Evolutionary conservation across 1,139 yeast genomes (phyloP).

Genomic region (Arxiozyma bovina): DNA sequence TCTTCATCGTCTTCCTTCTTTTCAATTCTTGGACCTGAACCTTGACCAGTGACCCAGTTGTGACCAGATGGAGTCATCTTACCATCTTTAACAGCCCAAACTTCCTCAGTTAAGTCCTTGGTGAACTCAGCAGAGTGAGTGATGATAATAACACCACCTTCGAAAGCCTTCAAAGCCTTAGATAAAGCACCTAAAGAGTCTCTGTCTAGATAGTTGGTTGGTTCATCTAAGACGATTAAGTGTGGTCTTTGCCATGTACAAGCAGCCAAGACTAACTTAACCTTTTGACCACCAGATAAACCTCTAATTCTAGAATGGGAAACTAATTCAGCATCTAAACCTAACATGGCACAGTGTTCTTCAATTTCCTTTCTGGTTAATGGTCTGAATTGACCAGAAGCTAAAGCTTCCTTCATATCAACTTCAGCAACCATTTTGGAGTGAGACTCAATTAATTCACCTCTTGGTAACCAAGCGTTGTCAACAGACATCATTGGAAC

Average conservation of each 20-base stretch:
- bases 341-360: conserved; percentile 96
- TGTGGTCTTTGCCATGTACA: conserved; percentile 99
- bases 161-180: conserved; percentile 96
- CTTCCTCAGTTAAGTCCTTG: conserved; percentile 98
- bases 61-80: conserved; percentile 99
- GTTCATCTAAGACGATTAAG: conserved; percentile 97
- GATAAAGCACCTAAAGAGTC: conserved; percentile 99
- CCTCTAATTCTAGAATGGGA: conserved; percentile 99
- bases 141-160: conserved; percentile 99
- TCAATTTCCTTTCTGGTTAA: conserved; percentile 99
- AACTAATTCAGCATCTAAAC: conserved; percentile 97
- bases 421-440: conserved; percentile 99
- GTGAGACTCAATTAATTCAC: conserved; percentile 97
- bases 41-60: conserved; percentile 99
- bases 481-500: conserved; percentile 99
- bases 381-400: conserved; percentile 99
- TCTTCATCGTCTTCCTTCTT: conserved; percentile 97
- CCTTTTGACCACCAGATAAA: conserved; percentile 99
- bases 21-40: conserved; percentile 97
- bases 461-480: conserved; percentile 99
- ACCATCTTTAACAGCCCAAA: conserved; percentile 99
- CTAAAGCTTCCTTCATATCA: conserved; percentile 99
- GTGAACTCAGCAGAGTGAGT: conserved; percentile 99
- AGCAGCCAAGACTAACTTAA: conserved; percentile 98
- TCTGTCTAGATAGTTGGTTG: conserved; percentile 98